Conservation (phyloP, 2,329 filamentous ascomycete genomes). For the Fusarium liriodendri region DNA sequence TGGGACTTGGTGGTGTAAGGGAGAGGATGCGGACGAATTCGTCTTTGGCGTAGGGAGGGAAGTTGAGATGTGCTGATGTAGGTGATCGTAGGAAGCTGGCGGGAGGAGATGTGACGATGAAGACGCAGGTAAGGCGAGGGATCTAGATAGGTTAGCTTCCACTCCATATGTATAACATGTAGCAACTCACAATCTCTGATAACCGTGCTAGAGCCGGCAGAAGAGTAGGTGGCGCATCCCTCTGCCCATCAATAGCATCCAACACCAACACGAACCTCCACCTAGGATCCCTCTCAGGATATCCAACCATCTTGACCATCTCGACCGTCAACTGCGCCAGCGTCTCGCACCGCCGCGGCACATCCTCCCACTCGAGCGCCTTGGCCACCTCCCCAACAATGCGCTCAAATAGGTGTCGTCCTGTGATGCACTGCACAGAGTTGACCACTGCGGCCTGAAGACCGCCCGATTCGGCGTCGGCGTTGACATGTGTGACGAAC, state of each 20-base stretch:
- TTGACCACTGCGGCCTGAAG: constrained; percentile 72
- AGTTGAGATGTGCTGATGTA: constrained; percentile 81
- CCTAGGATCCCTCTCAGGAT: constrained; percentile 49
- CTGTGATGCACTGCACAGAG: constrained; percentile 81
- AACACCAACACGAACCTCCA: constrained; percentile 84
- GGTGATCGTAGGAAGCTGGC: constrained; percentile 76
- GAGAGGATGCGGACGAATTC: constrained; percentile 84
- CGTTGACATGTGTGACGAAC: constrained; percentile 34
- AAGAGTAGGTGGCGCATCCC: constrained; percentile 82
- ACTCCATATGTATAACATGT: neutral
- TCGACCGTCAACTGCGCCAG: constrained; percentile 81
- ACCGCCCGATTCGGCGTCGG: constrained; percentile 42
- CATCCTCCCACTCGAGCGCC: constrained; percentile 59
- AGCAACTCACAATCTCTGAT: constrained; percentile 76
- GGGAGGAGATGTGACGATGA: constrained; percentile 79
- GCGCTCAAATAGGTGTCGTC: constrained; percentile 80
- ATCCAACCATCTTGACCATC: constrained; percentile 72
- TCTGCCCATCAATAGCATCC: constrained; percentile 87
- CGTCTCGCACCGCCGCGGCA: constrained; percentile 79
- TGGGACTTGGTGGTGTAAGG: constrained; percentile 57
- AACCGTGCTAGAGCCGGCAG: constrained; percentile 84
- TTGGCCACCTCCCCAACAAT: constrained; percentile 70
- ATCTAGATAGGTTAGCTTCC: constrained; percentile 64
- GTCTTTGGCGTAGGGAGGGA: constrained; percentile 83
- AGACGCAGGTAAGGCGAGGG: constrained; percentile 78